phyloP scores from a whole-genome alignment of 768 basidiomycete species.

The Termitomyces sp. region DNA sequence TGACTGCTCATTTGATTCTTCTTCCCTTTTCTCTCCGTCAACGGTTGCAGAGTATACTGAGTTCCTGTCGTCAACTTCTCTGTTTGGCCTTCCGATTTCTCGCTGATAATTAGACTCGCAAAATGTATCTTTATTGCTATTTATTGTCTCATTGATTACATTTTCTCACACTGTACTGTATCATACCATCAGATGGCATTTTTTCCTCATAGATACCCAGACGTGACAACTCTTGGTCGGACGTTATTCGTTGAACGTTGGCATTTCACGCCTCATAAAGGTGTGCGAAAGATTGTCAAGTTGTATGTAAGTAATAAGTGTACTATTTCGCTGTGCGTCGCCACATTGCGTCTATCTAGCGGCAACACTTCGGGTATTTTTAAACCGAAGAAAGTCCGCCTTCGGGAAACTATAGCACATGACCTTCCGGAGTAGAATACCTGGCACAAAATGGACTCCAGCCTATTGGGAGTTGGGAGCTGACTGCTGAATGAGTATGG shows the following conservation, averaged over 20 bases:
- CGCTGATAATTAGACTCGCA: not conserved
- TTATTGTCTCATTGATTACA: not conserved
- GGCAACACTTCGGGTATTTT: not conserved
- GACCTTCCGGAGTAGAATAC: not conserved
- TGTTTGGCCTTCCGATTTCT: not conserved
- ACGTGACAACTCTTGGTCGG: too few relatives aligned
- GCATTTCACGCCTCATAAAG: too few relatives aligned
- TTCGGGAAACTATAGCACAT: not conserved
- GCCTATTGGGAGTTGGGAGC: too few relatives aligned
- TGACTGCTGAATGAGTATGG: too few relatives aligned
- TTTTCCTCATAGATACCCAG: too few relatives aligned
- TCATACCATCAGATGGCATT: not conserved
- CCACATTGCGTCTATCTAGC: too few relatives aligned
- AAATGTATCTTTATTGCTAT: conserved; percentile 1
- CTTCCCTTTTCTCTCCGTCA: not conserved
- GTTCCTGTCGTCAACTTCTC: not conserved
- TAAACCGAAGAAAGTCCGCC: not conserved
- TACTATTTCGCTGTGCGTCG: too few relatives aligned
- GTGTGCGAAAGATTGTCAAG: too few relatives aligned
- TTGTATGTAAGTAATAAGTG: too few relatives aligned
- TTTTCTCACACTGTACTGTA: not conserved
- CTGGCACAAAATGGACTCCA: too few relatives aligned
- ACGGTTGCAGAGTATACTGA: not conserved
- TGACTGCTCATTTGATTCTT: not conserved
- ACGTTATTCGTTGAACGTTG: too few relatives aligned